Evolutionary conservation across 2,329 filamentous ascomycete species (phyloP).

Genomic region (Neobulgaria alba): DNA sequence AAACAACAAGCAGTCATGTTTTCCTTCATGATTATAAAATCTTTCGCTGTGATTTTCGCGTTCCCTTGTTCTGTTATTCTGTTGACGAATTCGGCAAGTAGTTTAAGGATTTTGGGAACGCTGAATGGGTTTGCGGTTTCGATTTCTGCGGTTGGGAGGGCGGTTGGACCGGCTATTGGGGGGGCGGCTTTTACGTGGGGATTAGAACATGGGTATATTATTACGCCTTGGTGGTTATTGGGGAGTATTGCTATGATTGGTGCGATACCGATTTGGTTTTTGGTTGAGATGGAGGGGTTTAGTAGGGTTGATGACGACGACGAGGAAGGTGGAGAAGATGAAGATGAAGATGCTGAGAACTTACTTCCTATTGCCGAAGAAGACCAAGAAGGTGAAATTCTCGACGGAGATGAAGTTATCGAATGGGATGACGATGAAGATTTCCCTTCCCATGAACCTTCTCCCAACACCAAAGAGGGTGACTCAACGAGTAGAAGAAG

Average conservation of each 20-base stretch:
- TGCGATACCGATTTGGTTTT: conserved; percentile 63
- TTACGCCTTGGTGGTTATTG: conserved; percentile 78
- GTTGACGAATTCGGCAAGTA: conserved; percentile 76
- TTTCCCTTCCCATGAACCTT: too few relatives aligned
- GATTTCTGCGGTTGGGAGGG: conserved; percentile 71
- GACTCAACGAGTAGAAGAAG: background rate
- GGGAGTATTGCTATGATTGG: conserved; percentile 54
- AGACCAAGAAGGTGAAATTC: conserved; percentile 12
- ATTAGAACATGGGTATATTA: conserved; percentile 64
- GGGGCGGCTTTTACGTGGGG: conserved; percentile 71
- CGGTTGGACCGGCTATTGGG: conserved; percentile 64
- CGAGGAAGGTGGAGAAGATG: conserved; percentile 18
- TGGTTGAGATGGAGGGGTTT: conserved; percentile 49
- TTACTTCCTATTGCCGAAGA: conserved; percentile 11
- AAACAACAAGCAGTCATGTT: conserved; percentile 56
- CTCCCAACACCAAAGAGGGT: conserved; percentile 16
- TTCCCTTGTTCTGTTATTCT: conserved; percentile 88
- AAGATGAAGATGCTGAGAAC: too few relatives aligned
- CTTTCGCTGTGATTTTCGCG: conserved; percentile 68
- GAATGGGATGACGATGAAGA: conserved; percentile 19
- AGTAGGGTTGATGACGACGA: conserved; percentile 31
- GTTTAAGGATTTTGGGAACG: conserved; percentile 71
- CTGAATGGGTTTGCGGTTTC: conserved; percentile 85
- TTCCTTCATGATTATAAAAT: conserved; percentile 63
- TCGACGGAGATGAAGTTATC: conserved; percentile 16